These are phyloP conservation scores for Dichotomocladium elegans DNA, from an alignment of 371 early-diverging fungal genomes.

Conservation along the genomic window DNA sequence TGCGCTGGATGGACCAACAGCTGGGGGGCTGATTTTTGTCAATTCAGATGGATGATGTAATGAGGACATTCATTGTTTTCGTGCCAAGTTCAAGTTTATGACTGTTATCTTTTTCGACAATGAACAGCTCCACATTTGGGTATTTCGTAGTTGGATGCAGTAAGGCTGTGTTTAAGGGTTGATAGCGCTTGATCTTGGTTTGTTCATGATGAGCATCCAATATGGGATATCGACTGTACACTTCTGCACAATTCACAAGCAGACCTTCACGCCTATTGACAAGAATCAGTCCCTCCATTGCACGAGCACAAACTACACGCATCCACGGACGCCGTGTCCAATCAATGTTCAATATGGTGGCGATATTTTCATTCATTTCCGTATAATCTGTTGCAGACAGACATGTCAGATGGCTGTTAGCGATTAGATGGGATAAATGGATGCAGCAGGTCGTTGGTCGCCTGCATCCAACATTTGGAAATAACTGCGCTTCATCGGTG, in stretches of 20 bases:
- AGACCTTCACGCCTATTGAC: background rate
- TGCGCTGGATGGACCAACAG: conserved; percentile 16
- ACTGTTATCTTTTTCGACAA: conserved; percentile 9
- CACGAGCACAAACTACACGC: conserved; percentile 6
- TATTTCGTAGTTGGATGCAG: conserved; percentile 4
- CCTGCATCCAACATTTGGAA: no score
- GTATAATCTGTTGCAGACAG: background rate
- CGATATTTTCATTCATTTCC: conserved; percentile 6
- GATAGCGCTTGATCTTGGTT: conserved; percentile 6
- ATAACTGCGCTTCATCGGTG: no score
- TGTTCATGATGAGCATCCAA: conserved; percentile 9
- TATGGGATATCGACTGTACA: conserved; percentile 10
- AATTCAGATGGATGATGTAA: conserved; percentile 17
- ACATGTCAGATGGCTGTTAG: no score
- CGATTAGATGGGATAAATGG: no score
- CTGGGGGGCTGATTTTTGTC: conserved; percentile 9
- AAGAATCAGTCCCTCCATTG: conserved; percentile 9
- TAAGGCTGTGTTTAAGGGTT: conserved; percentile 8
- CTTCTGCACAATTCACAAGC: conserved; percentile 12
- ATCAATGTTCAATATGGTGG: conserved; percentile 1
- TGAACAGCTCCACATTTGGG: conserved; percentile 13
- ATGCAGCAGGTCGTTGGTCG: no score
- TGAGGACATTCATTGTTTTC: conserved; percentile 19
- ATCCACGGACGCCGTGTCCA: conserved; percentile 9
- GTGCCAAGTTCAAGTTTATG: conserved; percentile 19